These are phyloP conservation scores for Tetrahymena thermophila DNA, from an alignment of 73 alveolate genomes.

Conservation along the genomic window DNA sequence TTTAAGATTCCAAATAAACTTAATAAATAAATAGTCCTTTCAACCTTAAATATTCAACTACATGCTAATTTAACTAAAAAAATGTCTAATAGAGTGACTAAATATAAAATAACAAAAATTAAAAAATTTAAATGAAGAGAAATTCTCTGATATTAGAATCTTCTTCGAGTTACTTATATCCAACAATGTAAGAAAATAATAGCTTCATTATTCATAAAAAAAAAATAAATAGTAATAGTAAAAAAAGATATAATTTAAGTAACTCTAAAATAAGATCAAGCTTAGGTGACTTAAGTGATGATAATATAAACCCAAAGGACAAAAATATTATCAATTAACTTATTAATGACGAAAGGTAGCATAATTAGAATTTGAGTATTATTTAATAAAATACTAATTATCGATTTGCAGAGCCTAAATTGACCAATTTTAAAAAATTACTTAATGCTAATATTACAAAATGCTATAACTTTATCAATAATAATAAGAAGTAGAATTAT, in stretches of 20 bases:
- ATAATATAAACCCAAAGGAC: no score
- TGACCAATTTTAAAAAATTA: neutral
- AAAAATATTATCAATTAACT: no score
- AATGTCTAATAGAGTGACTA: neutral
- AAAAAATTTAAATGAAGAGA: neutral
- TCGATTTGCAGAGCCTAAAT: neutral
- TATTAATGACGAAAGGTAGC: no score
- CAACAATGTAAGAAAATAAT: neutral
- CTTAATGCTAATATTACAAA: neutral
- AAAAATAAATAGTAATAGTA: neutral
- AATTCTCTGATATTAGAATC: neutral
- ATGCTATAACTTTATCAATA: neutral
- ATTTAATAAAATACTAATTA: no score
- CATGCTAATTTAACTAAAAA: no score
- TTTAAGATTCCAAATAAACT: no score
- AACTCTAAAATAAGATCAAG: no score
- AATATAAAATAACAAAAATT: neutral
- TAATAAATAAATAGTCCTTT: neutral
- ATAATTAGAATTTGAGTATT: no score
- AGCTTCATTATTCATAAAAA: neutral
- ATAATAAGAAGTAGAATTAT: neutral
- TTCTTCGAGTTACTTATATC: neutral
- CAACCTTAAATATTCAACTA: no score
- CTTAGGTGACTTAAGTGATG: no score
- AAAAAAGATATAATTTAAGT: neutral